Base-by-base conservation (phyloP, 305 asterid genomes). In the Fraxinus nigra region DNA sequence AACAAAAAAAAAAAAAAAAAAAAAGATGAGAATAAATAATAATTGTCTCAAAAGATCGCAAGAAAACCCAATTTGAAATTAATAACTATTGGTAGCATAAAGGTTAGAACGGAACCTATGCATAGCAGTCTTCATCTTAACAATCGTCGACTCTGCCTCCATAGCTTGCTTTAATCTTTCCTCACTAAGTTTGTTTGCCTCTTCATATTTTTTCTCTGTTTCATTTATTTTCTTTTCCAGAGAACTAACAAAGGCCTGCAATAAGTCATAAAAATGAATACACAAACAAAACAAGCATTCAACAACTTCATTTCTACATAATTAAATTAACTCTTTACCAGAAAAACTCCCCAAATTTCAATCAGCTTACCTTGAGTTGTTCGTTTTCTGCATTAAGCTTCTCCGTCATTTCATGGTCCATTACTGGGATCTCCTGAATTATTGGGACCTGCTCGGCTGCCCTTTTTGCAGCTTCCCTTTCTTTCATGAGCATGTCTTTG, bases 81-180 rank as follows among this genome's bases (percentile, higher is more conserved):
- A 74, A 56, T 37, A 82, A 80, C 73, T 46, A 72, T 46, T 20
- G 67, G 81, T 65, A 16, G 63, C 34, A 76, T 26, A 46, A 63
- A 26, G n/a, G 37, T 33, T n/a, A 75, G 78, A 26, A 76, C 77
- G 78, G 63, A 82, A 97, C 99, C 88, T 89, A 82, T 93, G 97
- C 98, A 95, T 88, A 48, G 85, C 83, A 81, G 93, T 91, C 88
- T 93, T 97, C 92, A 97, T 83, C 90, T 95, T 93, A 87, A 97
- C 95, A 76, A 97, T 87, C 81, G 87, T 89, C 24, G 98, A 89
- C 91, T 97, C 99, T 76, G 99, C 98, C 63, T 97, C 99, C 90
- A 87, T 61, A 22, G 96, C 95, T 85, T 93, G 98, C 89, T 91
- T 95, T 90, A 97, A 85, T 87, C 98, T 90, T 88, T 92, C 97